phyloP scores from a whole-genome alignment of 2,329 filamentous ascomycete genomes.

The Pseudomassariella vexata region DNA sequence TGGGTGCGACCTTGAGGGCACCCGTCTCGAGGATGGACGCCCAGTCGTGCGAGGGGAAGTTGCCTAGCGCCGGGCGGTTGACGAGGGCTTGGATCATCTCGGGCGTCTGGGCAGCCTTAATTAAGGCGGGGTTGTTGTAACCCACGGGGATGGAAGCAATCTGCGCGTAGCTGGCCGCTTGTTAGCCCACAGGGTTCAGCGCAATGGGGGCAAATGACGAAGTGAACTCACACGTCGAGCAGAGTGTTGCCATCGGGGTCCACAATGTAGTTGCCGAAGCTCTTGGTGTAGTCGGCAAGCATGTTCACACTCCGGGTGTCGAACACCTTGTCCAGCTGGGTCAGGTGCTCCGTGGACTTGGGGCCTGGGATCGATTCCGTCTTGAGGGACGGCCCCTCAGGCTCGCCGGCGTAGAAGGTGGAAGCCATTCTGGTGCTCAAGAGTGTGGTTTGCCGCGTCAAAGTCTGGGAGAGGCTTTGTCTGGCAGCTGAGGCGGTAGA shows the following conservation, averaged over 20 bases:
- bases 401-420: constrained; percentile 36
- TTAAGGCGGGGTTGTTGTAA: constrained; percentile 81
- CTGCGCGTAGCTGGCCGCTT: constrained; percentile 63
- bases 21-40: constrained; percentile 71
- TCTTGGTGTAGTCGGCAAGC: constrained; percentile 69
- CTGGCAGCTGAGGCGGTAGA: constrained; percentile 10
- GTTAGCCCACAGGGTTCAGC: constrained; percentile 8
- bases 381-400: constrained; percentile 45
- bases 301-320: constrained; percentile 84
- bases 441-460: constrained; percentile 11
- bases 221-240: constrained; percentile 58
- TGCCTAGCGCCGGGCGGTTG: constrained; percentile 84
- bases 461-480: constrained; percentile 8
- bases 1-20: constrained; percentile 75
- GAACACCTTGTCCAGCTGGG: constrained; percentile 72
- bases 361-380: constrained; percentile 71
- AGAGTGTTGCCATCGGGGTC: constrained; percentile 67
- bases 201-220: not conserved
- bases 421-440: constrained; percentile 20
- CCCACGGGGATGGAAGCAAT: constrained; percentile 90
- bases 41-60: constrained; percentile 87
- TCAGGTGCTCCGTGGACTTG: constrained; percentile 61
- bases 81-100: constrained; percentile 78
- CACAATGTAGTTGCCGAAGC: constrained; percentile 73
- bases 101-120: constrained; percentile 63